Evolutionary conservation across 78 protist genomes (phyloP), one percentile per base, ranked within the genome.

Genomic region (slime mould (Dictyostelium discoideum)): DNA sequence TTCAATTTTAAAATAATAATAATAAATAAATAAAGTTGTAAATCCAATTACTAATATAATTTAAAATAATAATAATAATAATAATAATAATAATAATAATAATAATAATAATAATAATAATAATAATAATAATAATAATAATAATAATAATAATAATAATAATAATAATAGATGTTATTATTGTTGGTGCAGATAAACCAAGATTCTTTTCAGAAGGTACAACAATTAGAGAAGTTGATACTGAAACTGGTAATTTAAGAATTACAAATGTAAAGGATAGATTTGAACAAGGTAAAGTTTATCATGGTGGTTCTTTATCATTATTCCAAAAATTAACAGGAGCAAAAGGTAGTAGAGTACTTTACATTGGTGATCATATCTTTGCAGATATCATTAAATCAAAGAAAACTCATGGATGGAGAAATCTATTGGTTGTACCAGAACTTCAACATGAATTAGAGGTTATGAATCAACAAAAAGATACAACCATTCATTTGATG

Each of bases 311-410:
- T 10, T 92, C 96, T 0, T 73, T 92, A n/a, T 86, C 90, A 14
- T n/a, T 96, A 3, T 84, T 96, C 81, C 85, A 86, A 76, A 86
- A 92, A 50, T 42, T 92, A 37, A 95, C 92, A 60, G 97, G 97
- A 18, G 96, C 89, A 67, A 82, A 92, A 44, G 97, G 97, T 1
- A n/a, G 42, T 10, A 73, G 90, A 37, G 97, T 96, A 18, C 84
- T 96, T 5, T 96, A 96, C 81, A 50, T 88, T 63, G 97, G 97
- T 14, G 97, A 96, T 80, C 97, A 96, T 60, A 96, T 96, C 72
- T 96, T 87, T 84, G 97, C 96, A 2, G 97, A 96, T 73, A 92
- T 96, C 60, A 87, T 96, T 81, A 96, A 96, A 73, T 88, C 96
- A 16, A 96, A 96, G 67, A 92, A 96, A 77, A 67, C 85, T 16